phyloP scores from a whole-genome alignment of 495 filamentous ascomycete genomes.

The Tuber umbilicatum region DNA sequence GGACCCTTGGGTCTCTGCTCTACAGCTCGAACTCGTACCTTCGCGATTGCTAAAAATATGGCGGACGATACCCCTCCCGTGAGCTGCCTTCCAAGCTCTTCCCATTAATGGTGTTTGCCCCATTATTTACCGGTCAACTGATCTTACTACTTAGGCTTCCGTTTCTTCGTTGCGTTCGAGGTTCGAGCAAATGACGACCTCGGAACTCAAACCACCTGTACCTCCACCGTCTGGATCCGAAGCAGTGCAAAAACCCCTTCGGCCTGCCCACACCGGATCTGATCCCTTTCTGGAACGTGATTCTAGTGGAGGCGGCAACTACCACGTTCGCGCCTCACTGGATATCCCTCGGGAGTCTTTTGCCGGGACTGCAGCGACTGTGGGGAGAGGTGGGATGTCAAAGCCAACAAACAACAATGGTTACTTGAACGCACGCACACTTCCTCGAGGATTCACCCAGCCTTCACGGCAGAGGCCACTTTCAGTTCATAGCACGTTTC shows the following conservation, averaged over 20 bases:
- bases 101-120: constrained; percentile 1
- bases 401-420: constrained; percentile 23
- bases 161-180: constrained; percentile 88
- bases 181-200: constrained; percentile 74
- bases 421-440: constrained; percentile 35
- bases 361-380: constrained; percentile 33
- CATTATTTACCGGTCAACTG: constrained; percentile 23
- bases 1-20: not conserved
- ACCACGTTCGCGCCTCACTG: constrained; percentile 48
- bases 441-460: constrained; percentile 26
- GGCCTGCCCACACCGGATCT: constrained; percentile 47
- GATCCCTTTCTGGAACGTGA: constrained; percentile 34
- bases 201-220: constrained; percentile 41
- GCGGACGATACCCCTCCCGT: constrained; percentile 33
- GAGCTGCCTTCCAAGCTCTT: constrained; percentile 7
- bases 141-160: constrained; percentile 43
- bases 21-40: not conserved
- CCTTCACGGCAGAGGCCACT: constrained; percentile 29
- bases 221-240: not conserved
- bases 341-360: constrained; percentile 49
- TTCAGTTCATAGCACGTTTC: constrained; percentile 39
- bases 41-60: constrained; percentile 28
- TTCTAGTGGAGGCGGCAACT: constrained; percentile 21
- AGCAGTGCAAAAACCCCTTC: constrained; percentile 39
- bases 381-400: constrained; percentile 17